Conservation (phyloP, 2,329 filamentous ascomycete genomes). For the Talaromyces sp. region DNA sequence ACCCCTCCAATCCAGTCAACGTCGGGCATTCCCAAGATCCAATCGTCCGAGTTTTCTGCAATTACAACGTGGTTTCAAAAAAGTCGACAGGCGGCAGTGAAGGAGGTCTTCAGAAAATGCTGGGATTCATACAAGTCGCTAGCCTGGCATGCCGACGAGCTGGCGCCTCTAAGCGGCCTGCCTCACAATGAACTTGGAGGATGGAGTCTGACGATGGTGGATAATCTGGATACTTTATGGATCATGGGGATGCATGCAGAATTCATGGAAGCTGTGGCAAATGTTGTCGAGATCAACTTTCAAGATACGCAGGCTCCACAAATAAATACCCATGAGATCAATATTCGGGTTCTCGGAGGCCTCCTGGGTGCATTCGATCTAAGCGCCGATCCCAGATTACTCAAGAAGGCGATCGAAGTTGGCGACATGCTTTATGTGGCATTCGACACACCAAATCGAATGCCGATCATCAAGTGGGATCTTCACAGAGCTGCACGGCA, state of each 20-base stretch:
- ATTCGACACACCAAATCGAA: conserved; percentile 87
- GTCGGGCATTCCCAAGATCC: conserved; percentile 1
- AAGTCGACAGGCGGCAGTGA: conserved; percentile 57
- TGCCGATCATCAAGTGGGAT: conserved; percentile 67
- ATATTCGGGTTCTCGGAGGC: conserved; percentile 83
- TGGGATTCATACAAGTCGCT: conserved; percentile 78
- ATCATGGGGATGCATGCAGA: conserved; percentile 76
- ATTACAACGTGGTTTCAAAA: conserved; percentile 7
- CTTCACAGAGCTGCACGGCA: conserved; percentile 25
- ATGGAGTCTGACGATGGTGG: conserved; percentile 84
- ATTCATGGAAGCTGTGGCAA: conserved; percentile 72
- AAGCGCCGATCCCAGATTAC: conserved; percentile 69
- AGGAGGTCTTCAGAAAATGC: conserved; percentile 69
- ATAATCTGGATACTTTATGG: conserved; percentile 78
- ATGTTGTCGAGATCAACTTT: conserved; percentile 73
- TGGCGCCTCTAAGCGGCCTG: conserved; percentile 69
- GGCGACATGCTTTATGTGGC: conserved; percentile 75
- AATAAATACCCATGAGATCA: conserved; percentile 85
- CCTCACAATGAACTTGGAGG: conserved; percentile 78
- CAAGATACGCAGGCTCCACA: conserved; percentile 65
- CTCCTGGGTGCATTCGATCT: conserved; percentile 82
- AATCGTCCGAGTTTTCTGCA: conserved; percentile 8
- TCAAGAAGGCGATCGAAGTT: conserved; percentile 74
- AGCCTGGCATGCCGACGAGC: conserved; percentile 82
- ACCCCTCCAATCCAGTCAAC: not conserved